Evolutionary conservation across 2,329 filamentous ascomycete genomes (phyloP), one percentile per base, ranked within the genome.

Genomic region (Calonectria crousiana): DNA sequence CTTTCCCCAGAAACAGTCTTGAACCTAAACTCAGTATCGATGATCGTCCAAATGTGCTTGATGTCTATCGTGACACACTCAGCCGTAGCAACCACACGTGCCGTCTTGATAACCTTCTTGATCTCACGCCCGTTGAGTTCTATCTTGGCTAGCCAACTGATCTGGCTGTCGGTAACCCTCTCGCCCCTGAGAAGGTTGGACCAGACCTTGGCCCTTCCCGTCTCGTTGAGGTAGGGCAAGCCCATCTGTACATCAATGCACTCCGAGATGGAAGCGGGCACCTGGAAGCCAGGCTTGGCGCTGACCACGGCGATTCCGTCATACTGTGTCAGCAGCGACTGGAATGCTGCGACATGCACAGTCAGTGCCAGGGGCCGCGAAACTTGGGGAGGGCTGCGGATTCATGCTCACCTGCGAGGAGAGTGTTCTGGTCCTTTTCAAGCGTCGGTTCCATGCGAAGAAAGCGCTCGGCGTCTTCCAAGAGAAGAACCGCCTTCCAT

Each of bases 191-290:
- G 58, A 0, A 74, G 71, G 20, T 74, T 73, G 28, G 52, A 62
- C 82, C 82, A 84, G 28, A 84, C 73, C 38, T 75, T 58, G 2
- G 16, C 18, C 0, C 81, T 76, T 0, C 79, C 78, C 0, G 62
- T 56, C 10, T 71, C 36, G 30, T 80, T 77, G 1, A 84, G 79
- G 0, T 77, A 68, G 11, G 76, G 76, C 69, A 85, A 86, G 44
- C 84, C 82, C 0, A 87, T 77, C 0, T 79, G 51, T 3, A 88
- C 83, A 75, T 88, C 86, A 75, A 88, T 87, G 8, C 86, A 84
- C n/a, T 82, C 84, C 28, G 85, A 85, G 32, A 88, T 20, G 16
- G 38, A 47, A 16, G 53, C 30, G 14, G 56, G 34, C 3, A 41
- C 56, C 4, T 28, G n/a, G 9, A 62, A 41, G 1, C 56, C 14